Evolutionary conservation across 1,284 basidiomycete genomes (phyloP), one percentile per base, ranked within the genome.

Genomic region (Puccinia triticina): DNA sequence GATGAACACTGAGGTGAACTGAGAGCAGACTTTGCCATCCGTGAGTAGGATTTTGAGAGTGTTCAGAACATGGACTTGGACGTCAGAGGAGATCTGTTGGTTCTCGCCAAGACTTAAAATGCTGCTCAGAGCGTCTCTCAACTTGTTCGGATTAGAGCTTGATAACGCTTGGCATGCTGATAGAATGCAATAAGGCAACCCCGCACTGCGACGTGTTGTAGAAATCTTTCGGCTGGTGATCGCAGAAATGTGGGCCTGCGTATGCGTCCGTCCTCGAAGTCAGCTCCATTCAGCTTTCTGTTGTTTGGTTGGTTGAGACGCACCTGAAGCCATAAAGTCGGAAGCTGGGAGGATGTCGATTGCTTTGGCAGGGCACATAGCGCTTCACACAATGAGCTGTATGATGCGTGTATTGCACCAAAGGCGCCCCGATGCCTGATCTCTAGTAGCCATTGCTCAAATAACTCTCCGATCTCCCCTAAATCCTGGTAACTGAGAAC

Each of bases 391-490:
- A 82, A 72, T 26, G 69, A 29, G 34, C 59, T 67, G 46, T 82
- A 82, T 14, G 71, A 43, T 18, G 72, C 46, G 66, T 82, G 80
- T 57, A 82, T 82, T 1, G 72, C 71, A 53, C 72, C 61, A 67
- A 82, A 82, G 18, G 80, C 80, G 21, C 80, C 80, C 34, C 80
- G 80, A 26, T 82, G 80, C n/a, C 80, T 53, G 40, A 82, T 82
- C 43, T 75, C 72, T 7, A 82, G 72, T 8, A 82, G 43, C 80
- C 80, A 82, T 37, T 43, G 26, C 59, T 82, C 72, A 76, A 82
- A 82, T 32, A 75, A 48, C 43, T 73, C 34, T 29, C 80, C 80
- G 43, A 82, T 67, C 32, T 82, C 72, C 0, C 16, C 48, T 18
- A 82, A 73, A 34, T 75, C 72, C n/a, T 82, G 21, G 29, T 74